A percentile compares a stretch with the other conserved stretches of the same genome.
These are phyloP conservation scores for Yamadazyma triangularis DNA, from an alignment of 1,139 yeast species.

Conservation along the genomic window DNA sequence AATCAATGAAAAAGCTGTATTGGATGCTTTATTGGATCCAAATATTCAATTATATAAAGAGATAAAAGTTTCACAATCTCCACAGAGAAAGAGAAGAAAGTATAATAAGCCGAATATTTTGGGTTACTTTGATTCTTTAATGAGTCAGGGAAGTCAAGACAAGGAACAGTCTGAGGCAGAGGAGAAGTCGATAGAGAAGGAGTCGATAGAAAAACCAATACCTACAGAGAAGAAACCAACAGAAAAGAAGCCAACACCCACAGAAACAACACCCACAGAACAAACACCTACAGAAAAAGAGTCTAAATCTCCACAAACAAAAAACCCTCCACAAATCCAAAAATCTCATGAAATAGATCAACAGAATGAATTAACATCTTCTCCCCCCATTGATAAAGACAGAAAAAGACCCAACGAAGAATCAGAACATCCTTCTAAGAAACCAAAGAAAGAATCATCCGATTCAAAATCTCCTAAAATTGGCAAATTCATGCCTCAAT, in stretches of 20 bases:
- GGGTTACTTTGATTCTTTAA: constrained; percentile 28
- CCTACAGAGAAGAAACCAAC: background rate
- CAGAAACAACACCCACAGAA: background rate
- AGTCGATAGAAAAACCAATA: background rate
- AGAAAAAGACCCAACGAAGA: too few relatives aligned
- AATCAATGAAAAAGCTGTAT: too few relatives aligned
- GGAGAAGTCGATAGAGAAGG: too few relatives aligned
- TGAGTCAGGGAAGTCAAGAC: background rate
- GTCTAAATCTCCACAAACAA: too few relatives aligned
- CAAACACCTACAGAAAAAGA: background rate
- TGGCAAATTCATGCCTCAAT: background rate
- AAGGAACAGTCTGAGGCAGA: too few relatives aligned
- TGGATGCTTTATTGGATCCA: too few relatives aligned
- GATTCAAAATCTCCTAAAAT: background rate
- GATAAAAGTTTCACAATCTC: constrained; percentile 17
- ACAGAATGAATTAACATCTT: too few relatives aligned
- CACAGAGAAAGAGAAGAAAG: constrained; percentile 24
- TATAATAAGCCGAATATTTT: constrained; percentile 28
- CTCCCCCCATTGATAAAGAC: too few relatives aligned
- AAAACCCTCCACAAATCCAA: background rate
- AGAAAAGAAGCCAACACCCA: background rate
- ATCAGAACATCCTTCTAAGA: background rate
- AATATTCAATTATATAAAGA: too few relatives aligned
- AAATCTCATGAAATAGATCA: background rate
- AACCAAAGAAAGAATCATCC: background rate